A percentile compares a stretch with the other conserved stretches of the same genome.
These are phyloP conservation scores for Leonotis leonurus DNA, from an alignment of 257 asterid genomes.

Conservation along the genomic window DNA sequence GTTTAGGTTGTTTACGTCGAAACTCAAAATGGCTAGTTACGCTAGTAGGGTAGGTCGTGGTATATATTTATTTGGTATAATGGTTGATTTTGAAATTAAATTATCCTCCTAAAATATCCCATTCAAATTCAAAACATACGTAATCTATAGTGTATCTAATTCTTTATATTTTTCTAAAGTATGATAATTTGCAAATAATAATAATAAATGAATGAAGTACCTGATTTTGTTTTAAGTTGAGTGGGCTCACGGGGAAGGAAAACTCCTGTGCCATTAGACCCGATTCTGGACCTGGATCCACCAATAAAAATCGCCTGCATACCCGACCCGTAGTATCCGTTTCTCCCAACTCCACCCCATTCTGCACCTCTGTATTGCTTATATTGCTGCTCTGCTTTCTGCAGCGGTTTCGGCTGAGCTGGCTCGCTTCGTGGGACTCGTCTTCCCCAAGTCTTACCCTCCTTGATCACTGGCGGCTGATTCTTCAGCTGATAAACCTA, in stretches of 20 bases:
- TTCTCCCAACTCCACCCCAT: constrained; percentile 20
- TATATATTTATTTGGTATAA: neutral
- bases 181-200: no score
- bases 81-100: neutral
- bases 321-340: constrained; percentile 49
- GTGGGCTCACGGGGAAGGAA: constrained; percentile 54
- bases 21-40: neutral
- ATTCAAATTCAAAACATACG: no score
- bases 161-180: no score
- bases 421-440: constrained; percentile 31
- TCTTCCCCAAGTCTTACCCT: constrained; percentile 21
- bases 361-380: constrained; percentile 23
- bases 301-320: constrained; percentile 74
- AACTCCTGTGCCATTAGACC: constrained; percentile 68
- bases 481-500: constrained; percentile 42
- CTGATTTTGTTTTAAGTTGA: constrained; percentile 42
- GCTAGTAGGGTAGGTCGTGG: neutral
- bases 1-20: neutral
- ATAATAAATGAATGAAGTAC: constrained; percentile 19
- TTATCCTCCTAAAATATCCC: neutral
- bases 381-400: constrained; percentile 24
- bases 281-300: constrained; percentile 39
- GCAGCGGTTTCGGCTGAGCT: constrained; percentile 24
- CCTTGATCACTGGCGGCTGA: constrained; percentile 27
- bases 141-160: neutral